phyloP scores from a whole-genome alignment of 1,284 basidiomycete species.

The Ustilago loliicola region DNA sequence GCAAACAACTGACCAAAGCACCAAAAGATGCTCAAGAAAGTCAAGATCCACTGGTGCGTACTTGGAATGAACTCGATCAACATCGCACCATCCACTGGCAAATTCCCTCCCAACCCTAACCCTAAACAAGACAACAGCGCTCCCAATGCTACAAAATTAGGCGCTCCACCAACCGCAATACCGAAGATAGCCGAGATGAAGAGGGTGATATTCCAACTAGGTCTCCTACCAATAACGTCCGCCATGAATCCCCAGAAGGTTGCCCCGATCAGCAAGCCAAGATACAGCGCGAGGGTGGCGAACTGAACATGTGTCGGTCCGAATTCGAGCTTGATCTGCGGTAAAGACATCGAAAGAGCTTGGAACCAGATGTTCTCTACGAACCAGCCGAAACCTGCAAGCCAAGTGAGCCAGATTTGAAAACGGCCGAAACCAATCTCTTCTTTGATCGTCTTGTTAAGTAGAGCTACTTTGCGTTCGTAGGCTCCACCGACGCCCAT shows the following conservation, averaged over 20 bases:
- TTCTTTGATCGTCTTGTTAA: conserved; percentile 63
- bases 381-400: conserved; percentile 76
- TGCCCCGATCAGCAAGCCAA: conserved; percentile 76
- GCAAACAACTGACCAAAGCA: conserved; percentile 75
- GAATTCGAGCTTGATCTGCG: conserved; percentile 63
- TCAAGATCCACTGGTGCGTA: conserved; percentile 75
- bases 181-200: conserved; percentile 77
- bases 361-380: conserved; percentile 71
- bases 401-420: conserved; percentile 76
- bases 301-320: conserved; percentile 56
- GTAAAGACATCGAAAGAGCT: conserved; percentile 60
- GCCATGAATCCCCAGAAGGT: conserved; percentile 73
- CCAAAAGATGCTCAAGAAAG: conserved; percentile 79
- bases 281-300: conserved; percentile 74
- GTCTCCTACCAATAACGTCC: conserved; percentile 73
- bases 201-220: conserved; percentile 77
- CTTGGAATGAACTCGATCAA: conserved; percentile 65
- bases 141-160: conserved; percentile 74
- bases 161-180: conserved; percentile 75
- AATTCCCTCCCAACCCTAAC: conserved; percentile 76
- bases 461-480: conserved; percentile 61
- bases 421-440: conserved; percentile 76
- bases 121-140: conserved; percentile 75
- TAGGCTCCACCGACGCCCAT: conserved; percentile 58
- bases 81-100: conserved; percentile 66